Base-by-base conservation (phyloP, 176 grass and related monocot species). In the Raddia guianensis region DNA sequence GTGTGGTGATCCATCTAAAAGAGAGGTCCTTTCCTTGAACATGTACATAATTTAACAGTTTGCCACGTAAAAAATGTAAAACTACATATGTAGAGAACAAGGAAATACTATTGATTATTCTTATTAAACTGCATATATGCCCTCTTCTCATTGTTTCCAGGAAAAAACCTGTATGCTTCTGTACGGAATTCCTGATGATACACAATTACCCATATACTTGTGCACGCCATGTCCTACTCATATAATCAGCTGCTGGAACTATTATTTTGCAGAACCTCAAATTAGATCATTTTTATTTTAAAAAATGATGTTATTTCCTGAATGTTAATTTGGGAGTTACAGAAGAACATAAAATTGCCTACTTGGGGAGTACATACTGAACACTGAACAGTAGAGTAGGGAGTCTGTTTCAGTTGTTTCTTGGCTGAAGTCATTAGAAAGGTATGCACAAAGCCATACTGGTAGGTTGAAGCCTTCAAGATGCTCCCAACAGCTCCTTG, bases 401-500 rank as follows among this genome's bases (percentile, higher is more conserved):
- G 10, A 62, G 15, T 15, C 69, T 74, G 56, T 55, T 60, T 52
- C 61, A 86, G 70, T 32, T 67, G 12, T 57, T 40, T 75, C 61
- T 50, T 40, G 37, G 37, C 42, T 33, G 8, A 48, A 79, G 45
- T 54, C 53, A 63, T n/a, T 15, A 70, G 3, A 62, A 81, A 7
- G 13, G 51, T 84, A 52, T 61, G 59, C 49, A 67, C 68, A 60
- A 67, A 73, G 10, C 10, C 16, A 69, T 43, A 32, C 49, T 59
- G 56, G 9, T 51, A 4, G 4, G 2, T 50, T 40, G 44, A 55
- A 21, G 57, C 43, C 34, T 77, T 95, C 83, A 99, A 35, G 84
- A 93, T 74, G 90, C 89, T 72, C 94, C 88, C 62, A 99, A 60
- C 10, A 99, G 92, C 87, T 99, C 96, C 84, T 91, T 95, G 52